Percentiles rank a stretch among this genome's conserved stretches.
Evolutionary conservation across 148 eudicot genomes (phyloP).

Genomic region (Beta vulgaris): DNA sequence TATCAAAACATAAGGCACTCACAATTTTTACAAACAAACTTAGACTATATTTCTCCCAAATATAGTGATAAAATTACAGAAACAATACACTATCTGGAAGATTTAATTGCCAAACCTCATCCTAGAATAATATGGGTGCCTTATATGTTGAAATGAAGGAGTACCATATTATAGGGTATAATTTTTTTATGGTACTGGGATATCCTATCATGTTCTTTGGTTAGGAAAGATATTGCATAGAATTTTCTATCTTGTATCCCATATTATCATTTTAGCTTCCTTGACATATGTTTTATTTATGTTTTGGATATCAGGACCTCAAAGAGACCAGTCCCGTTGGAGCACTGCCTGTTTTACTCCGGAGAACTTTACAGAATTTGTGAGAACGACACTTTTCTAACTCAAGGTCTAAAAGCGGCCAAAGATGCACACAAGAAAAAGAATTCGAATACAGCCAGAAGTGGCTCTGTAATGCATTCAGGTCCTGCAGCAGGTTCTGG

Average conservation of each 20-base stretch:
- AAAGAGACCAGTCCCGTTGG: slow-evolving; percentile 96
- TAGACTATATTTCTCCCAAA: no score
- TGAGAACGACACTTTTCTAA: slow-evolving; percentile 61
- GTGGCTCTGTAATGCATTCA: slow-evolving; percentile 40
- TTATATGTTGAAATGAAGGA: neutral
- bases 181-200: neutral
- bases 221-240: neutral
- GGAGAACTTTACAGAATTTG: slow-evolving; percentile 90
- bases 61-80: no score
- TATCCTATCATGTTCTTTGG: neutral
- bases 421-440: slow-evolving; percentile 77
- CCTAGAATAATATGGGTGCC: no score
- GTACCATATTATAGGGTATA: neutral
- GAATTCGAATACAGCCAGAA: slow-evolving; percentile 39
- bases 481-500: slow-evolving; percentile 59
- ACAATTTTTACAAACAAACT: no score
- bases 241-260: neutral
- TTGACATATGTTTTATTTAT: slow-evolving; percentile 19
- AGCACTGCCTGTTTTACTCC: slow-evolving; percentile 86
- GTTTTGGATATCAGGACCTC: slow-evolving; percentile 67
- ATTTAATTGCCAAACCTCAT: no score
- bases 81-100: no score
- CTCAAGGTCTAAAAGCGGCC: slow-evolving; percentile 79
- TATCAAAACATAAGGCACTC: neutral
- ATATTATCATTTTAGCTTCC: neutral